Base-by-base conservation (phyloP, 805 yeast species). In the Saturnispora saitoi region DNA sequence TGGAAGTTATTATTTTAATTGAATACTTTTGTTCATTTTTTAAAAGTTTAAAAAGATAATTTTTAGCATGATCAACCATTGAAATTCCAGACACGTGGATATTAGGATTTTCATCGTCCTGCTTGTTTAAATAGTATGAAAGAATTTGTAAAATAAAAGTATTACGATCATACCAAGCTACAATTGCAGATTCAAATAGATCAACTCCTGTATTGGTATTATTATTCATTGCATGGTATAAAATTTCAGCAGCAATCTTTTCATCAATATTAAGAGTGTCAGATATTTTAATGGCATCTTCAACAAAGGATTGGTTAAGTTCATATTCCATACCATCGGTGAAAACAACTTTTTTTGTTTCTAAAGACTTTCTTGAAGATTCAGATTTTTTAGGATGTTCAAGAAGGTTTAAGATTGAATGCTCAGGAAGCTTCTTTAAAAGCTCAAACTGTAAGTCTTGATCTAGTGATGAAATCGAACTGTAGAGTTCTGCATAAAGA, bases 241-340 rank as follows among this genome's bases (percentile, higher is more conserved):
- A 70, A 26, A 86, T 60, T 58, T 88, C 86, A 1, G 95, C 93
- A 1, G 86, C 76, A 2, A 76, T 70, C 28, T 85, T 46, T 61
- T 91, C 97, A 63, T 91, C 95, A 45, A 91, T 68, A 44, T 85
- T 71, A 46, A 91, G 70, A 34, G 79, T 80, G 53, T 80, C 86
- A 0, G 90, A 69, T 15, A 84, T 58, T 22, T 70, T 69, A 4
- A 80, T 69, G 0, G 88, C 75, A 4, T 76, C 70, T 46, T 78
- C 72, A 36, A 83, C 70, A 56, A 88, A 90, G 34, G 78, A 77
- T 42, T 77, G 70, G 58, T 85, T 87, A 30, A 90, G 63, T 51
- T 76, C 75, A 56, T 76, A 82, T 42, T 77, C 77, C 12, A 73
- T 75, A 22, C 81, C 82, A 56, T 74, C 80, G 17, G 71, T 66